Evolutionary conservation across 1,284 basidiomycete species (phyloP), one percentile per base, ranked within the genome.

Genomic region (Sporisorium exsertum): DNA sequence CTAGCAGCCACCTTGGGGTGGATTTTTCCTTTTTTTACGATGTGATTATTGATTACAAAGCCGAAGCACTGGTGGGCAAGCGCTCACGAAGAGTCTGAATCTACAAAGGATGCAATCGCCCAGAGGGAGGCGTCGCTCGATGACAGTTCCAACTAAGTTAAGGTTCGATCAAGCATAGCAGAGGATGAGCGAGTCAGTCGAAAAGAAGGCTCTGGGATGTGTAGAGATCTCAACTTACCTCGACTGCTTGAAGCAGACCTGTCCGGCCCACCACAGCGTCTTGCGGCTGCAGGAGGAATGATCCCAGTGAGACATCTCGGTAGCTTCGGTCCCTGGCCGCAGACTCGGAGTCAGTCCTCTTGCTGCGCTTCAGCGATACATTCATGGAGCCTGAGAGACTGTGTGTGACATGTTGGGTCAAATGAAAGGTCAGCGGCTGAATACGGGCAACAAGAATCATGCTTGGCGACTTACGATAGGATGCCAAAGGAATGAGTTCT

Each of bases 251-350:
- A 7, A 71, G 58, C n/a, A 65, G 49, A 26, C 57, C 47, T 12
- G 53, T 54, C 20, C 29, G 49, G 4, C 49, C 62, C 4, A 61
- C 50, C 5, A 61, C 18, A 22, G 58, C 33, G 27, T 71, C 68
- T n/a, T 47, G 53, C 4, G 62, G 45, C 46, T 71, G 58, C 62
- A 65, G 29, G 29, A 61, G 26, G 37, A 71, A 58, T 3, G 58
- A 52, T 18, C 68, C 68, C 13, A 61, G 27, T 1, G 62, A 65
- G 3, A 52, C 22, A 18, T 51, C 50, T n/a, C 32, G 61, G 22
- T 5, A 1, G 7, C 9, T 12, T 2, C 42, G 24, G 13, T 53
- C 35, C 18, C 8, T 37, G 22, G 35, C 16, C 13, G 20, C 5
- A 13, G 24, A 35, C 15, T 20, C 4, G 29, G 6, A n/a, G 10